A percentile compares a stretch with the other conserved stretches of the same genome.
phyloP scores from a whole-genome alignment of 495 filamentous ascomycete genomes.

The Podospora pseudocomata region DNA sequence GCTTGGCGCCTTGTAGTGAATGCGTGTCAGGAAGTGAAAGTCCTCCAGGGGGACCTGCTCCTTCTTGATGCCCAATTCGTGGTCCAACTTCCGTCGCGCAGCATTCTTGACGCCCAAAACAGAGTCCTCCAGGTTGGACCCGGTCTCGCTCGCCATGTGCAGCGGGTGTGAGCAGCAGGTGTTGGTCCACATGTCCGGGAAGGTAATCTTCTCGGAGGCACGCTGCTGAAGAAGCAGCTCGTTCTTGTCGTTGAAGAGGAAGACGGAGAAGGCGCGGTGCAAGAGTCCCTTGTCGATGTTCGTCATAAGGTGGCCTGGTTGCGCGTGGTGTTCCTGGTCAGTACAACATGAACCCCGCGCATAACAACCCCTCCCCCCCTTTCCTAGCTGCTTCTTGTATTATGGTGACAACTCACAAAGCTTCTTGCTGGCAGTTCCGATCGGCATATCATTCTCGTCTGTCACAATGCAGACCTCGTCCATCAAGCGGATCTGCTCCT shows the following conservation, averaged over 20 bases:
- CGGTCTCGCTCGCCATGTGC: slow-evolving; percentile 86
- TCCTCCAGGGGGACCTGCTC: slow-evolving; percentile 87
- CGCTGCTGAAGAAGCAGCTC: slow-evolving; percentile 92
- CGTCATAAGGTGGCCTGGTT: slow-evolving; percentile 89
- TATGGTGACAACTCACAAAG: slow-evolving; percentile 60
- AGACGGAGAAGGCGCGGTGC: slow-evolving; percentile 95
- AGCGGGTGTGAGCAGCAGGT: slow-evolving; percentile 98
- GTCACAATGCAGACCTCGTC: slow-evolving; percentile 98
- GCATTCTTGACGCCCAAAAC: slow-evolving; percentile 83
- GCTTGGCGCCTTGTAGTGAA: slow-evolving; percentile 97
- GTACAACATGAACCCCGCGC: background rate
- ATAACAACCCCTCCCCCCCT: background rate
- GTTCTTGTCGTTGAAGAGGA: slow-evolving; percentile 90
- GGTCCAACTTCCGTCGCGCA: slow-evolving; percentile 85
- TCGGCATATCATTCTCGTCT: slow-evolving; percentile 87
- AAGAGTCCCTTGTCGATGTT: slow-evolving; percentile 95
- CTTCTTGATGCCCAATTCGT: slow-evolving; percentile 89
- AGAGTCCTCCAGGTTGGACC: slow-evolving; percentile 73
- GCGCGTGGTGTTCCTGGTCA: slow-evolving; percentile 12
- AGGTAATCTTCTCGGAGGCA: slow-evolving; percentile 96
- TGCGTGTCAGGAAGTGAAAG: slow-evolving; percentile 91
- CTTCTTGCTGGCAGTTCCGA: slow-evolving; percentile 98
- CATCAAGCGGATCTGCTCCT: slow-evolving; percentile 96
- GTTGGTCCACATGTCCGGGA: slow-evolving; percentile 99
- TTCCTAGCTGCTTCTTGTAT: background rate